A percentile compares a stretch with the other conserved stretches of the same genome.
phyloP scores from a whole-genome alignment of 257 asterid genomes.

The Nicotiana attenuata region DNA sequence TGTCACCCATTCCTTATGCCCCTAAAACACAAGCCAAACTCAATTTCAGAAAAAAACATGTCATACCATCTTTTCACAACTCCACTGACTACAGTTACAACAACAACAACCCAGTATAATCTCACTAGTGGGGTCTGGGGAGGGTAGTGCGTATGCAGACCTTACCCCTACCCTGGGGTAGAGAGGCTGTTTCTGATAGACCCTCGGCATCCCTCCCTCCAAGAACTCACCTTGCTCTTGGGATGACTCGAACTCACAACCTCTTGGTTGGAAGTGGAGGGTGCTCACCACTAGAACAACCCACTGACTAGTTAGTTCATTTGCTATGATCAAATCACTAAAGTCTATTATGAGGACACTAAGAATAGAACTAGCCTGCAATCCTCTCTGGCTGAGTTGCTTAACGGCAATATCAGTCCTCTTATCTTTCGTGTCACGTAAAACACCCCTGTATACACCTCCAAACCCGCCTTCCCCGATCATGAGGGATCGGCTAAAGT shows the following conservation, averaged over 20 bases:
- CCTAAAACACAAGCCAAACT: slow-evolving; percentile 29
- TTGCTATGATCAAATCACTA: background rate
- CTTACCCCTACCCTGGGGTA: too few species aligned
- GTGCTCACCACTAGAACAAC: too few species aligned
- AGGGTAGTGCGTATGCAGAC: too few species aligned
- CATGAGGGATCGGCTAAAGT: slow-evolving; percentile 73
- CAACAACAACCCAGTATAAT: too few species aligned
- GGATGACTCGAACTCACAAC: too few species aligned
- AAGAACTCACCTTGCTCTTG: too few species aligned
- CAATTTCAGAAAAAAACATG: background rate
- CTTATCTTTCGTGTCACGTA: slow-evolving; percentile 34
- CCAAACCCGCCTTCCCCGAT: slow-evolving; percentile 94
- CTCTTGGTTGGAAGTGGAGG: too few species aligned
- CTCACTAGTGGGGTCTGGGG: too few species aligned
- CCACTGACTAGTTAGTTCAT: too few species aligned
- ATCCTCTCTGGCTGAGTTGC: slow-evolving; percentile 86
- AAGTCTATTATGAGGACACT: background rate
- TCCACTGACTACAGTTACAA: too few species aligned
- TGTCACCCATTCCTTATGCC: slow-evolving; percentile 96
- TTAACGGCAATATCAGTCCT: slow-evolving; percentile 73
- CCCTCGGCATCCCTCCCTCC: too few species aligned
- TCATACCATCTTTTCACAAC: background rate
- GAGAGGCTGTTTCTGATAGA: too few species aligned
- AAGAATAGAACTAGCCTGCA: slow-evolving; percentile 53
- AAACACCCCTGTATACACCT: slow-evolving; percentile 60